Percentiles rank a stretch among this genome's conserved stretches.
Evolutionary conservation across 306 rosid species (phyloP).

Genomic region (Trifolium subterraneum): DNA sequence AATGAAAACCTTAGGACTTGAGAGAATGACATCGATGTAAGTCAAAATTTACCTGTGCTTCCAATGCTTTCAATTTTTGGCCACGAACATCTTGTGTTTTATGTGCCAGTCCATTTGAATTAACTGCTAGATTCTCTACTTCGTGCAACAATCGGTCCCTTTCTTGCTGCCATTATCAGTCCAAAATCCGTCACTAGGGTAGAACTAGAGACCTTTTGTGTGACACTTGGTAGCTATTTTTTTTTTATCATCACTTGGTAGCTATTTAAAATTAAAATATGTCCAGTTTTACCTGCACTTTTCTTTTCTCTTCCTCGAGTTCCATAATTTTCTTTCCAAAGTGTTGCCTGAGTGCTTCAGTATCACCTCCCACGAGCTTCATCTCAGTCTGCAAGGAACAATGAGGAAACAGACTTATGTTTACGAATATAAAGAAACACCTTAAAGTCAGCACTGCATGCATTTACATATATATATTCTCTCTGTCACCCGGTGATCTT

Average conservation of each 20-base stretch:
- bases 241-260: not conserved
- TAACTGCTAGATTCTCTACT: conserved; percentile 68
- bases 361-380: conserved; percentile 63
- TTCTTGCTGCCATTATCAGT: conserved; percentile 63
- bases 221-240: conserved; percentile 11
- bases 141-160: conserved; percentile 71
- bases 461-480: conserved; percentile 21
- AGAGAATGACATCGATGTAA: conserved; percentile 30
- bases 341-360: conserved; percentile 68
- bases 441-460: conserved; percentile 14
- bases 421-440: conserved; percentile 4
- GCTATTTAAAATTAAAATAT: conserved; percentile 36
- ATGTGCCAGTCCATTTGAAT: conserved; percentile 58
- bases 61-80: conserved; percentile 69
- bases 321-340: conserved; percentile 74
- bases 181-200: conserved; percentile 41
- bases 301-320: conserved; percentile 84
- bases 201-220: conserved; percentile 25
- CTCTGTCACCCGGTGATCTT: conserved; percentile 3
- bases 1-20: conserved; percentile 26
- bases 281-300: conserved; percentile 59
- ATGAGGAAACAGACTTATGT: conserved; percentile 6
- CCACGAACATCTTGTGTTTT: conserved; percentile 63
- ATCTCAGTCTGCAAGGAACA: conserved; percentile 68
- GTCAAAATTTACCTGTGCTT: conserved; percentile 62